phyloP scores from a whole-genome alignment of 2,329 filamentous ascomycete species.

The Truncatella angustata region DNA sequence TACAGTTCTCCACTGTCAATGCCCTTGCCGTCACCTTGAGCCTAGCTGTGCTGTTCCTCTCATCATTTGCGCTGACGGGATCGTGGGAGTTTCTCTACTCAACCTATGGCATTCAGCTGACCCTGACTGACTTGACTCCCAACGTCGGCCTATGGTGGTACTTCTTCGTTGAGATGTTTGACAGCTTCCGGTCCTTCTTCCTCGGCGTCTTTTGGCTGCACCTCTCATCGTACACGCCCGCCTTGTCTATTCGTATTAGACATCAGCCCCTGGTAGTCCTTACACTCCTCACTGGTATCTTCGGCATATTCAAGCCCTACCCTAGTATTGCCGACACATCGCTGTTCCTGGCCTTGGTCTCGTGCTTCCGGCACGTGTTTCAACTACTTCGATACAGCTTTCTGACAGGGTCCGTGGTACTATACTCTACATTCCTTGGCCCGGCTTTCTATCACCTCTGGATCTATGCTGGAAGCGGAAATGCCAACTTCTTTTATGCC shows the following conservation, averaged over 20 bases:
- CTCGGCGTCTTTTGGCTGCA: conserved; percentile 98
- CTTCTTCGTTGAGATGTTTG: conserved; percentile 99
- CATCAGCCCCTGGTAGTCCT: conserved; percentile 84
- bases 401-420: conserved; percentile 74
- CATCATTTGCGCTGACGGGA: conserved; percentile 72
- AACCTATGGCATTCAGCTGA: conserved; percentile 90
- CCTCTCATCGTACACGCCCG: conserved; percentile 83
- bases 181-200: conserved; percentile 96
- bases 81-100: conserved; percentile 87
- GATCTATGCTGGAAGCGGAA: conserved; percentile 97
- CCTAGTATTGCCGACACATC: conserved; percentile 89
- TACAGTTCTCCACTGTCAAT: conserved; percentile 54
- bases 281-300: conserved; percentile 81
- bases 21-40: conserved; percentile 51
- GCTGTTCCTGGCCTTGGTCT: conserved; percentile 78
- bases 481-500: conserved; percentile 99
- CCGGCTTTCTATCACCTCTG: conserved; percentile 96
- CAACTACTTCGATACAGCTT: conserved; percentile 94
- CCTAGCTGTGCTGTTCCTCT: conserved; percentile 61
- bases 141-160: conserved; percentile 99
- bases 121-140: conserved; percentile 87
- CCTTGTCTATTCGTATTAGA: conserved; percentile 77
- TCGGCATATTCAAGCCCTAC: conserved; percentile 96
- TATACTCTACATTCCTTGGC: conserved; percentile 86
- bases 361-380: conserved; percentile 88